Base-by-base conservation (phyloP, 176 grass and related monocot genomes). In the Raddia distichophylla region DNA sequence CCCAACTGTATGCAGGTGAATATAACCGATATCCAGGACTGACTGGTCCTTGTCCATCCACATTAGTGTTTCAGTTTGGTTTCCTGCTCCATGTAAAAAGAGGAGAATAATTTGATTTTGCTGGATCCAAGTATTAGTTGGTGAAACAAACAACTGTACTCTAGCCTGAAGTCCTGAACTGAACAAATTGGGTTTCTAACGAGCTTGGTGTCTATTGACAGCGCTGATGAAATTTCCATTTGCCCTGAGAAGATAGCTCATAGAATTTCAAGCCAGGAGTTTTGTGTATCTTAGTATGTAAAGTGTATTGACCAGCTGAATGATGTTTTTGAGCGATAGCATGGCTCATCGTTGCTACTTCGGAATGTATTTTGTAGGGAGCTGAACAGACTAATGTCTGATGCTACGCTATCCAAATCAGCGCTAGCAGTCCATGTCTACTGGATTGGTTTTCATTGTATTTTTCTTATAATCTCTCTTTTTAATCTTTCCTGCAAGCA, bases 61-160 rank as follows among this genome's bases (percentile, higher is more conserved):
- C 81, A 71, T 42, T 78, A 64, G 66, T 77, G 43, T 71, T 43
- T 64, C 22, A 44, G 76, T 74, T 80, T 6, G 20, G 48, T 76
- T 77, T 80, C 79, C 75, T 71, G 71, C 64, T 76, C 56, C 71
- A 52, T 91, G 81, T 91, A 80, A 87, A 84, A 58, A 87, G 81
- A 87, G 33, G 64, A 76, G 70, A 84, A 84, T 76, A 81, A 84
- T 66, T 64, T 65, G 57, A 66, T 80, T 71, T 35, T 60, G 71
- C 73, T 87, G 58, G 32, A 65, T 54, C 3, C 42, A 87, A 80
- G 64, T 84, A 80, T 71, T 76, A 49, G 87, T 75, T 80, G 50
- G 81, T 73, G 81, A 77, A 77, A 82, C 89, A 77, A 77, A 82
- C 89, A 84, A 91, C 89, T 61, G 76, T 60, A 60, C n/a, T 65